Percentiles rank a stretch among this genome's conserved stretches.
Conservation (phyloP, 495 filamentous ascomycete genomes). For the Neurospora intermedia region DNA sequence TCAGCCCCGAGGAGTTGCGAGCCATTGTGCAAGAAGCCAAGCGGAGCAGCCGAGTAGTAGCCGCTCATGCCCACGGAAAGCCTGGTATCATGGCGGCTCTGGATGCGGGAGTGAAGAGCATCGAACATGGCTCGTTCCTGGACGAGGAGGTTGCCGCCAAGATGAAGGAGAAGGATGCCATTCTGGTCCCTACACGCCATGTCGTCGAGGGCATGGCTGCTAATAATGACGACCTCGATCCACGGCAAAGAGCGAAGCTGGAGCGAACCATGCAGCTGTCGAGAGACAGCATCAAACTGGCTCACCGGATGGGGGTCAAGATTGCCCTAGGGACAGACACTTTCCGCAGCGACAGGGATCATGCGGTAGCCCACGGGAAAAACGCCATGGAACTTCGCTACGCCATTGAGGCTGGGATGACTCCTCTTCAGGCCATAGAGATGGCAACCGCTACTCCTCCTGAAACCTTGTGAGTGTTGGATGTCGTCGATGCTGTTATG, state of each 20-base stretch:
- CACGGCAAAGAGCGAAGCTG: slow-evolving; percentile 27
- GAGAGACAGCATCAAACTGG: slow-evolving; percentile 18
- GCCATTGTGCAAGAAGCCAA: slow-evolving; percentile 39
- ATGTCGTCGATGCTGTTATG: not conserved
- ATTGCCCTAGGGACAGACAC: slow-evolving; percentile 39
- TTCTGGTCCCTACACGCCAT: slow-evolving; percentile 35
- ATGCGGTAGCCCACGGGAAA: slow-evolving; percentile 24
- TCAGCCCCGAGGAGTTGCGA: slow-evolving; percentile 38
- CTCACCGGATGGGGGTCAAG: slow-evolving; percentile 28
- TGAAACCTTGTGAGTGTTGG: slow-evolving; percentile 19
- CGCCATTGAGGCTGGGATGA: slow-evolving; percentile 41
- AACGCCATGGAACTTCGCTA: slow-evolving; percentile 37
- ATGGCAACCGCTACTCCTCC: slow-evolving; percentile 42
- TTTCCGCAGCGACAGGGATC: not conserved
- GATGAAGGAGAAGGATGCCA: slow-evolving; percentile 34
- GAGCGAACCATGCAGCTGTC: slow-evolving; percentile 13
- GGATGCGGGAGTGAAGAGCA: slow-evolving; percentile 32
- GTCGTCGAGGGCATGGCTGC: slow-evolving; percentile 28
- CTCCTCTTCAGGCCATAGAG: slow-evolving; percentile 41
- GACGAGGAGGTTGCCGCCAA: slow-evolving; percentile 37
- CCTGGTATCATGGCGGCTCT: slow-evolving; percentile 40
- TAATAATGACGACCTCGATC: slow-evolving; percentile 18
- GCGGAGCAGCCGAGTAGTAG: slow-evolving; percentile 32
- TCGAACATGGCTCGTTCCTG: slow-evolving; percentile 37
- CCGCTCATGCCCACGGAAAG: slow-evolving; percentile 42